Conservation (phyloP, 768 basidiomycete genomes). For the Phanerochaete sordida region DNA sequence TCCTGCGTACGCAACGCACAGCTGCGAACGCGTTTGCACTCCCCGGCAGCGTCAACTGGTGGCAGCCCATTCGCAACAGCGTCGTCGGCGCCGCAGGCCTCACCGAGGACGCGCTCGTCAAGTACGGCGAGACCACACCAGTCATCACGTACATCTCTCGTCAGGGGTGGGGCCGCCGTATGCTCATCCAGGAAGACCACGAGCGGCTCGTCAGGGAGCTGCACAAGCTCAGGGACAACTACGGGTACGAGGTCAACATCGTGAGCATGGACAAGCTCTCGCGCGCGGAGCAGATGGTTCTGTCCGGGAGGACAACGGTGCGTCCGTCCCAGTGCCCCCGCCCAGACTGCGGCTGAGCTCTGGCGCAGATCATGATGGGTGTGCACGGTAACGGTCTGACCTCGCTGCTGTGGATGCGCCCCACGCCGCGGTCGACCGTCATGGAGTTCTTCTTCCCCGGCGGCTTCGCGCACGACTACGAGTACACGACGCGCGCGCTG, state of each 20-base stretch:
- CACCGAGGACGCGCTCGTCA: constrained; percentile 24
- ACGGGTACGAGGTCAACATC: constrained; percentile 87
- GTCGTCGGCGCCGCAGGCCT: constrained; percentile 71
- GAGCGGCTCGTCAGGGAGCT: constrained; percentile 75
- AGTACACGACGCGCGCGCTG: constrained; percentile 75
- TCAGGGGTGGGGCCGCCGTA: constrained; percentile 85
- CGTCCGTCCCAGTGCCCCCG: constrained; percentile 20
- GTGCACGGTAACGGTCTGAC: constrained; percentile 93
- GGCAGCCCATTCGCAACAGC: constrained; percentile 71
- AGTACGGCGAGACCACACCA: constrained; percentile 45
- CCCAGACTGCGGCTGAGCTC: constrained; percentile 2
- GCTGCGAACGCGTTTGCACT: constrained; percentile 74
- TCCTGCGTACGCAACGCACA: constrained; percentile 66
- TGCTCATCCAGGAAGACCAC: constrained; percentile 74
- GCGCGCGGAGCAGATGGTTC: constrained; percentile 71
- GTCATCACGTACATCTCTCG: constrained; percentile 94
- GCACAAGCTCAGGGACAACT: constrained; percentile 57
- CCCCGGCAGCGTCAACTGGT: constrained; percentile 79
- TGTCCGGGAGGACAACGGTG: constrained; percentile 86
- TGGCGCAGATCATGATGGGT: constrained; percentile 84
- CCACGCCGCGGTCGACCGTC: constrained; percentile 75
- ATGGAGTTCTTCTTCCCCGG: constrained; percentile 88
- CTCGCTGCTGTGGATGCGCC: constrained; percentile 89
- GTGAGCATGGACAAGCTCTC: constrained; percentile 82
- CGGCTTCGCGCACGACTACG: constrained; percentile 85